These are phyloP conservation scores for Geranomyces michiganensis DNA, from an alignment of 192 early-diverging fungal species.

Conservation along the genomic window DNA sequence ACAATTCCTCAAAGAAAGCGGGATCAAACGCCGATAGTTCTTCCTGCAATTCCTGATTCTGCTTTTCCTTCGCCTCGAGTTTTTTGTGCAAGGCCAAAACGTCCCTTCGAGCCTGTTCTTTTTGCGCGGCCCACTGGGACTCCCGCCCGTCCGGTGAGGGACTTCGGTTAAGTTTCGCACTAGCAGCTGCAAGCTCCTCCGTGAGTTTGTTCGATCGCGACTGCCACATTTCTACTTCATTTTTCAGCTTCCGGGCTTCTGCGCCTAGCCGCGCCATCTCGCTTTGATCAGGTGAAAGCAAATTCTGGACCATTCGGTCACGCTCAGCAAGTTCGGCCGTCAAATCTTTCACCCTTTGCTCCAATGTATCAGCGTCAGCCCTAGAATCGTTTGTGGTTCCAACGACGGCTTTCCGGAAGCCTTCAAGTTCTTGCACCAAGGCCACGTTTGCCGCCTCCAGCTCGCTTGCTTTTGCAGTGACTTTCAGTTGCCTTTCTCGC, in stretches of 20 bases:
- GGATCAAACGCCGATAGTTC: constrained; percentile 33
- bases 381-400: constrained; percentile 6
- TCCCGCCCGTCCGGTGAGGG: not conserved
- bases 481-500: constrained; percentile 26
- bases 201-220: constrained; percentile 37
- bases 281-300: constrained; percentile 33
- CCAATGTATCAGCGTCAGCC: constrained; percentile 2
- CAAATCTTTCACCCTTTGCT: constrained; percentile 23
- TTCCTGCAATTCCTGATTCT: constrained; percentile 4
- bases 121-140: constrained; percentile 10
- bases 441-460: constrained; percentile 34
- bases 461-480: constrained; percentile 16
- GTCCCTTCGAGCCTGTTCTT: not conserved
- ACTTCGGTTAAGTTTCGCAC: not conserved
- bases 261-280: constrained; percentile 12
- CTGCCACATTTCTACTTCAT: constrained; percentile 46
- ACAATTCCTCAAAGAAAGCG: constrained; percentile 39
- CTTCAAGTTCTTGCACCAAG: constrained; percentile 26
- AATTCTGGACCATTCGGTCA: constrained; percentile 36
- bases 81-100: constrained; percentile 17
- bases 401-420: constrained; percentile 17
- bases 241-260: constrained; percentile 34
- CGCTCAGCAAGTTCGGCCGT: constrained; percentile 33
- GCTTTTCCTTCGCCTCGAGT: constrained; percentile 6
- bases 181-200: constrained; percentile 31